phyloP scores from a whole-genome alignment of 768 basidiomycete genomes.

The Leccinum sublutescens region DNA sequence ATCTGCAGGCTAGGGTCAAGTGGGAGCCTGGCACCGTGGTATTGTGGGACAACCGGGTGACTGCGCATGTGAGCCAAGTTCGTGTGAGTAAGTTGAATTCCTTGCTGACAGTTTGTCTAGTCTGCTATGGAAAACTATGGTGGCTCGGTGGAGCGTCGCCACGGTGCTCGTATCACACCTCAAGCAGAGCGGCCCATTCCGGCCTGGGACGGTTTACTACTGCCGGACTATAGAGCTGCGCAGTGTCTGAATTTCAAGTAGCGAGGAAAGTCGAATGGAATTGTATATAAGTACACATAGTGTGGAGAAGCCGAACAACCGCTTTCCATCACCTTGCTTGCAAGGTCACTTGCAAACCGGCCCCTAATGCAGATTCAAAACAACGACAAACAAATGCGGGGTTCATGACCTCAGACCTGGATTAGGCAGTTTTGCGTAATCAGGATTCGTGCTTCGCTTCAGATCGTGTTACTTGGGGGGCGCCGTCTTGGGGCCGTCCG shows the following conservation, averaged over 20 bases:
- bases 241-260: neutral
- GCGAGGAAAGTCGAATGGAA: neutral
- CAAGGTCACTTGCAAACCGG: too few species aligned
- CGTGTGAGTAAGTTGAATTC: neutral
- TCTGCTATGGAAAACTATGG: constrained; percentile 74
- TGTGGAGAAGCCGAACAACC: too few species aligned
- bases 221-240: constrained; percentile 18
- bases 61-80: constrained; percentile 56
- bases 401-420: too few species aligned
- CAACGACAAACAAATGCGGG: too few species aligned
- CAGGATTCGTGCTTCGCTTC: too few species aligned
- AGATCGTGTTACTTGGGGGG: too few species aligned
- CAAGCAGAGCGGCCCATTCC: constrained; percentile 77
- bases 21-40: constrained; percentile 79
- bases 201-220: constrained; percentile 50
- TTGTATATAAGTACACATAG: neutral
- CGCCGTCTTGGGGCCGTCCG: too few species aligned
- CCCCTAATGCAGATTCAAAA: too few species aligned
- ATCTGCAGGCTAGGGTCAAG: constrained; percentile 74
- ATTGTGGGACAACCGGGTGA: constrained; percentile 80
- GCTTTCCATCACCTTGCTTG: too few species aligned
- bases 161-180: constrained; percentile 78
- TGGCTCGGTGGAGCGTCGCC: constrained; percentile 54
- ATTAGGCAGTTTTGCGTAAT: too few species aligned
- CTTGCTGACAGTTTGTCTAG: constrained; percentile 31